Evolutionary conservation across 2,329 filamentous ascomycete genomes (phyloP), one percentile per base, ranked within the genome.

Genomic region (Cryphonectria nitschkei): DNA sequence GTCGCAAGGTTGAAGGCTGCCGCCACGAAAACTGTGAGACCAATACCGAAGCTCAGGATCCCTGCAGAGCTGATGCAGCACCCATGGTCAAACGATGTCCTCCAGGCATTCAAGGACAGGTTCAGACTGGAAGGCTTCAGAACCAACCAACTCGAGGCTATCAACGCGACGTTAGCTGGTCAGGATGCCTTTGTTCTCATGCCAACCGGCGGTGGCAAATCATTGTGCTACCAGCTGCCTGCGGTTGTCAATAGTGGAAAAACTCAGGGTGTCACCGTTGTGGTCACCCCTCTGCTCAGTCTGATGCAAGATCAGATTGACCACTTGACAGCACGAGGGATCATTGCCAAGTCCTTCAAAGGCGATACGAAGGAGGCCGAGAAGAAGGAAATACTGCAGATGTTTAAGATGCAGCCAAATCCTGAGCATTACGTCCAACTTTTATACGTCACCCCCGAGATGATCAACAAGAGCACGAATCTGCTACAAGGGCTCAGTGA

Each of bases 181-280:
- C 90, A 95, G 74, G 95, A 99, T 80, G 92, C 93, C 0, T 99
- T 99, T 79, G 92, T 99, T 22, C 85, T 99, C 54, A 99, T 99
- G 96, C 96, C 97, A 2, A 99, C 96, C 0, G 96, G 96, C 68
- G 96, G 96, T 72, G 96, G 96, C 58, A 99, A 99, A 79, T 98
- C 95, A 1, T 85, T 99, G 1, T 98, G 96, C 80, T 99, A 99
- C 79, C 97, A 99, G 79, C 83, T 99, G 16, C 97, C 96, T 19
- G 93, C 96, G 2, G 88, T 98, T 29, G 86, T 99, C 43, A 88
- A 86, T 64, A 92, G 89, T 62, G 96, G 96, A 60, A 92, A 88
- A 76, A 98, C 95, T 0, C 85, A 85, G 46, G 97, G 96, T 3
- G 90, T 99, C 34, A 98, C 95, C 0, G 87, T 99, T 68, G 96